A percentile compares a stretch with the other conserved stretches of the same genome.
Evolutionary conservation across 345 rosid genomes (phyloP).

Genomic region (Eucalyptus guilfoylei): DNA sequence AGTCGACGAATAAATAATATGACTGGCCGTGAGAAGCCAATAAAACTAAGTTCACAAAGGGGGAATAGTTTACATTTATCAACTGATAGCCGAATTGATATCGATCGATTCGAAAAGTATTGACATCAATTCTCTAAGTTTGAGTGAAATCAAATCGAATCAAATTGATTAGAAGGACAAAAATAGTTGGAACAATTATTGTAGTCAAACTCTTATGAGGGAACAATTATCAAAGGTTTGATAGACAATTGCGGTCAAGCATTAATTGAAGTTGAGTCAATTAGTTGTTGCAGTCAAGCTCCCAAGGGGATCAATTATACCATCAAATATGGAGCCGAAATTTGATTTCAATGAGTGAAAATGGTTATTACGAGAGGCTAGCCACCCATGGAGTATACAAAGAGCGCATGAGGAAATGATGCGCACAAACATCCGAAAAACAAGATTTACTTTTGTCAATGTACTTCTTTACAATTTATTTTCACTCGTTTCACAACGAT

Average conservation of each 20-base stretch:
- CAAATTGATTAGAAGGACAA: background rate
- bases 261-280: background rate
- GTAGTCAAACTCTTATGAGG: background rate
- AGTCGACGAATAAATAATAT: background rate
- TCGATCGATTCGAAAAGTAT: rapidly evolving
- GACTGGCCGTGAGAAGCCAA: background rate
- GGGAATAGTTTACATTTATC: background rate
- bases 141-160: background rate
- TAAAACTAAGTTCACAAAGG: background rate
- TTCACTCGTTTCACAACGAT: background rate
- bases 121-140: background rate
- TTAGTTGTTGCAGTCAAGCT: background rate
- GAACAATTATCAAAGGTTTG: background rate
- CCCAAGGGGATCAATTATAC: background rate
- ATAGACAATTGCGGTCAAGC: background rate
- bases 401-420: background rate
- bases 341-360: background rate
- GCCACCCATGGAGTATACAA: background rate
- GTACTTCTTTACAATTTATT: background rate
- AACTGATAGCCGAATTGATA: background rate
- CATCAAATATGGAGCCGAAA: background rate
- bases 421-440: background rate
- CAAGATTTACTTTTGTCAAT: background rate
- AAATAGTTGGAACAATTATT: background rate
- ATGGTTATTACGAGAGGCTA: background rate